Conservation (phyloP, 257 asterid species). For the Solanum rostratum region DNA sequence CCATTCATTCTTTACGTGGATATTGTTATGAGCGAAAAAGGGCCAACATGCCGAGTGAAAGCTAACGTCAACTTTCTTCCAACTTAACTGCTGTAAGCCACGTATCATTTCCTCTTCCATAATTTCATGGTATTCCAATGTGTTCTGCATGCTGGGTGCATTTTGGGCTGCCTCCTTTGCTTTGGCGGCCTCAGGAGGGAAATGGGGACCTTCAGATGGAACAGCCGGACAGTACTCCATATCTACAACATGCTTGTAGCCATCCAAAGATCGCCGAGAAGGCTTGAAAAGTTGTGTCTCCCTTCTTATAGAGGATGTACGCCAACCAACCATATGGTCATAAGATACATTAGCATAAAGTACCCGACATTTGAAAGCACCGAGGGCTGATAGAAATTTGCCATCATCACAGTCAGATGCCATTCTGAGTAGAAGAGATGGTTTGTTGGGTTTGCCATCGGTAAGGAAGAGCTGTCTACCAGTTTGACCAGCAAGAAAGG, state of each 20-base stretch:
- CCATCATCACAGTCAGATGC: conserved; percentile 75
- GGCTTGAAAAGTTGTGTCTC: conserved; percentile 80
- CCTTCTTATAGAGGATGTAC: conserved; percentile 86
- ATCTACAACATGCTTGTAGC: conserved; percentile 75
- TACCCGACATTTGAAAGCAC: conserved; percentile 63
- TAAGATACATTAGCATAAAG: conserved; percentile 90
- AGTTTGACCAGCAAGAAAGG: conserved; percentile 25
- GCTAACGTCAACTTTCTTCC: conserved; percentile 85
- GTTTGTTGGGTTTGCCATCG: conserved; percentile 49
- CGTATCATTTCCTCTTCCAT: conserved; percentile 86
- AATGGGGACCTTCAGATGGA: conserved; percentile 46
- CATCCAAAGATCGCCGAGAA: conserved; percentile 62
- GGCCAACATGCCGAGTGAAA: conserved; percentile 79
- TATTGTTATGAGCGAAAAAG: conserved; percentile 80
- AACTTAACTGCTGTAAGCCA: conserved; percentile 72
- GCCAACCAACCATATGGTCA: conserved; percentile 98
- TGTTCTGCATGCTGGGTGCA: conserved; percentile 37
- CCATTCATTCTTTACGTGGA: conserved; percentile 83
- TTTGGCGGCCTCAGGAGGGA: conserved; percentile 73
- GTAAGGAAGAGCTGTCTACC: conserved; percentile 35
- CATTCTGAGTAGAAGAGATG: conserved; percentile 79
- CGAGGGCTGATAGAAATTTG: conserved; percentile 73
- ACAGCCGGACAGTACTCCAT: conserved; percentile 65
- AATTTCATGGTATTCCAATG: conserved; percentile 65
- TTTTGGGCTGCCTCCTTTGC: conserved; percentile 88